Base-by-base conservation (phyloP, 2,329 filamentous ascomycete genomes). In the Colletotrichum nymphaeae region DNA sequence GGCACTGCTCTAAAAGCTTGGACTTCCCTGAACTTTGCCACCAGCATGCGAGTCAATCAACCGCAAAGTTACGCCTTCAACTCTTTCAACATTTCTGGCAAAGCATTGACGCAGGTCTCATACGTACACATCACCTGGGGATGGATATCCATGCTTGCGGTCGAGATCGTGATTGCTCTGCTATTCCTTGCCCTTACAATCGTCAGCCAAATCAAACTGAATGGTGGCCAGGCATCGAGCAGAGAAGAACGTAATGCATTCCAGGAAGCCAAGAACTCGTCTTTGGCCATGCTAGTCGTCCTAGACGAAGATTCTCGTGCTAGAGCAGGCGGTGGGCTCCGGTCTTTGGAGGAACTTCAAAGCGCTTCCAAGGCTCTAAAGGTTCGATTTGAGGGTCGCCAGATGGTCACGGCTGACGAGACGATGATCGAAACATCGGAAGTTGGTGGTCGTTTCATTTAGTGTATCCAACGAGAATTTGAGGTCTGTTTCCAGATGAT, bases 121-220 rank as follows among this genome's bases (percentile, higher is more conserved):
- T 67, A 67, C 35, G 64, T 67, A 19, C 35, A 60, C 64, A 52
- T 67, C 14, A 59, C n/a, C 4, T 67, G 64, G 64, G 64, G 55
- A 3, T 60, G 64, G 64, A 59, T 60, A 35, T 14, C 64, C 5
- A 19, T 59, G 19, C 55, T 67, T 22, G 37, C 55, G 2, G 32
- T 56, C 7, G 64, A 67, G 35, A 28, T 67, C n/a, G 5, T 19
- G 11, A 14, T 67, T 11, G 64, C 64, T 8, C 12, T 49, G 2
- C 9, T 35, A 9, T 60, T 67, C 12, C n/a, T 67, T 11, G 22
- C 11, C 5, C 12, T 60, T n/a, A 42, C 57, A n/a, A 42, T 60
- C 5, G 11, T 24, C 32, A 60, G n/a, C n/a, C 57, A 60, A 12
- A 30, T 32, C n/a, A 19, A 30, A 28, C 19, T 37, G 32, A 22